phyloP scores from a whole-genome alignment of 2,329 filamentous ascomycete genomes.

The Exophiala viscosa region DNA sequence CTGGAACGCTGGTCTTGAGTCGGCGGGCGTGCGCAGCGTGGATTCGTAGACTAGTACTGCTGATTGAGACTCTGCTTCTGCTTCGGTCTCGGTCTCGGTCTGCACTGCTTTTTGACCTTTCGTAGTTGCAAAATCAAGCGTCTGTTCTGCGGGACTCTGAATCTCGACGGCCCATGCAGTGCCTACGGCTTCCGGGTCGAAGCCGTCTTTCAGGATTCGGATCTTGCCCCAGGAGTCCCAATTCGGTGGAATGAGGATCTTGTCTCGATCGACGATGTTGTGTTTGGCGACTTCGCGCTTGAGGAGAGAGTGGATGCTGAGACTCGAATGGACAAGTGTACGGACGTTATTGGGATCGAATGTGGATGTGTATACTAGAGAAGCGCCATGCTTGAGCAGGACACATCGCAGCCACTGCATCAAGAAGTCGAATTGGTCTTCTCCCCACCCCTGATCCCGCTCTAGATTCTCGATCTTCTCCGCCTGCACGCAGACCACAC shows the following conservation, averaged over 20 bases:
- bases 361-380: conserved; percentile 78
- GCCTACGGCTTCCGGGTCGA: conserved; percentile 84
- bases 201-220: conserved; percentile 81
- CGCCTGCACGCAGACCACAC: conserved; percentile 88
- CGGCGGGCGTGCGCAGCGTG: conserved; percentile 17
- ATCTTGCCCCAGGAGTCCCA: conserved; percentile 99
- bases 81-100: conserved; percentile 23
- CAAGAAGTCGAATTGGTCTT: conserved; percentile 94
- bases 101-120: conserved; percentile 28
- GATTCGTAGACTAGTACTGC: conserved; percentile 23
- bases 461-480: conserved; percentile 89
- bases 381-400: conserved; percentile 81
- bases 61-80: conserved; percentile 17
- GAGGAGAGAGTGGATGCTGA: conserved; percentile 79
- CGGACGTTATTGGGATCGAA: conserved; percentile 73
- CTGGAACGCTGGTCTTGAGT: conserved; percentile 25
- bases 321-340: conserved; percentile 75
- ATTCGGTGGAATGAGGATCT: conserved; percentile 89
- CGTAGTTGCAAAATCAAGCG: conserved; percentile 29
- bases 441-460: conserved; percentile 86
- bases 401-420: conserved; percentile 89
- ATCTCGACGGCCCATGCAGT: conserved; percentile 83
- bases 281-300: conserved; percentile 76
- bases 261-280: conserved; percentile 89
- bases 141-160: conserved; percentile 48